Evolutionary conservation across 257 asterid genomes (phyloP), one percentile per base, ranked within the genome.

Genomic region (Gentiana dahurica): DNA sequence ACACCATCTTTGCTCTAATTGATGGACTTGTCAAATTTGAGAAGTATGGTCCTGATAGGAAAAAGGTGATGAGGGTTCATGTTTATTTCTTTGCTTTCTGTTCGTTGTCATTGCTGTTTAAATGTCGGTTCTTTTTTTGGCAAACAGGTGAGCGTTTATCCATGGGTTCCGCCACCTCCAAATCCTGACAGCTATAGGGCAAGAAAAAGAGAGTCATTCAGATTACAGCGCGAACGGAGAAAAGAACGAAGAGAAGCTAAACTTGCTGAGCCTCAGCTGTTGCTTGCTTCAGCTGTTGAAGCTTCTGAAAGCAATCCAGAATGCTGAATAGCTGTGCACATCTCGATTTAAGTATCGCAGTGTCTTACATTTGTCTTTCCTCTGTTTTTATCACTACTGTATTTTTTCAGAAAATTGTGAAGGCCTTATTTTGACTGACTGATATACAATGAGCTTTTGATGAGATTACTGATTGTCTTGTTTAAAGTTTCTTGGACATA

Each of bases 151-250:
- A 91, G 98, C 58, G 98, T 91, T 34, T 91, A 91, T 73, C 98
- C 98, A 13, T 80, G 73, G 0, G 91, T 48, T 65, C 73, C 57
- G 38, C 77, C 62, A 57, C 95, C 96, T 5, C 96, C 76, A 74
- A 91, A 87, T 71, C 94, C 93, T 12, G 67, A 87, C 69, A 91
- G 94, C 67, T 87, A 85, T 41, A 81, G 94, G 74, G 84, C 65
- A 53, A 78, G 94, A 32, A 87, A 79, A 70, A 79, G 78, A 60
- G 98, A 83, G 67, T 68, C 89, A 24, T 91, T 91, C 77, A 85
- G 80, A 65, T 63, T 87, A 59, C 98, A 87, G 44, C 89, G 95
- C 1, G 92, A 84, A 63, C 83, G 94, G n/a, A 71, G 82, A 73
- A 73, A 59, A 67, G 96, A 92, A 5, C 62, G 95, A 67, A 81